Conservation (phyloP, 2,329 filamentous ascomycete species). For the Chaetothyriales sp. region DNA sequence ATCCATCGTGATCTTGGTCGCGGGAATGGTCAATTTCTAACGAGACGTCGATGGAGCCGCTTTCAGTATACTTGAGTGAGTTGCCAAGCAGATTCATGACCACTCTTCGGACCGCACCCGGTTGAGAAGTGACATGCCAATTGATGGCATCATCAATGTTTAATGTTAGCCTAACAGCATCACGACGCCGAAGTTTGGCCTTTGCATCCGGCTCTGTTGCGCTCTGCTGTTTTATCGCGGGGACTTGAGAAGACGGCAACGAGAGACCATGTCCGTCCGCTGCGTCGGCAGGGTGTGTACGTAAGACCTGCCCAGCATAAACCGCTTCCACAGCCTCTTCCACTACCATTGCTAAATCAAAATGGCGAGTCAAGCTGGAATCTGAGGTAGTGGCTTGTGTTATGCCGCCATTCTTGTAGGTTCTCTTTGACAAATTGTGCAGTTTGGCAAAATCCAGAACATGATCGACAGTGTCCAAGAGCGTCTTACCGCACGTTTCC, state of each 20-base stretch:
- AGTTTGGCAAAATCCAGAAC: slow-evolving; percentile 42
- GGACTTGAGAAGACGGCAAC: slow-evolving; percentile 7
- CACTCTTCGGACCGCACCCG: slow-evolving; percentile 41
- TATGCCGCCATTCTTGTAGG: background rate
- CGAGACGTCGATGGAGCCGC: slow-evolving; percentile 37
- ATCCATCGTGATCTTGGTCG: slow-evolving; percentile 21
- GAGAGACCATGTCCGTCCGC: slow-evolving; percentile 6
- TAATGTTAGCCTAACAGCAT: slow-evolving; percentile 28
- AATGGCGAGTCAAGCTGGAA: slow-evolving; percentile 20
- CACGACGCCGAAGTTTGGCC: background rate
- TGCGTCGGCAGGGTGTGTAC: slow-evolving; percentile 7
- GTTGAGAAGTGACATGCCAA: slow-evolving; percentile 44
- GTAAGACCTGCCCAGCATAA: slow-evolving; percentile 33
- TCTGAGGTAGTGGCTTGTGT: slow-evolving; percentile 5
- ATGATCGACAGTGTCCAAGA: slow-evolving; percentile 33
- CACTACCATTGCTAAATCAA: slow-evolving; percentile 21
- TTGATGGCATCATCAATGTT: slow-evolving; percentile 36
- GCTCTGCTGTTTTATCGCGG: slow-evolving; percentile 3
- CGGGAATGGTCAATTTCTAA: slow-evolving; percentile 24
- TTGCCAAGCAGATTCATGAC: slow-evolving; percentile 53
- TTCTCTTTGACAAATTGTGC: slow-evolving; percentile 23
- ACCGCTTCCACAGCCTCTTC: slow-evolving; percentile 39
- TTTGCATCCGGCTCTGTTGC: slow-evolving; percentile 4
- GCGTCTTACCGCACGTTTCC: slow-evolving; percentile 29
- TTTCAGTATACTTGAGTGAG: slow-evolving; percentile 47